These are phyloP conservation scores for Paralagenidium karlingii DNA, from an alignment of 352 stramenopile species.

Conservation along the genomic window DNA sequence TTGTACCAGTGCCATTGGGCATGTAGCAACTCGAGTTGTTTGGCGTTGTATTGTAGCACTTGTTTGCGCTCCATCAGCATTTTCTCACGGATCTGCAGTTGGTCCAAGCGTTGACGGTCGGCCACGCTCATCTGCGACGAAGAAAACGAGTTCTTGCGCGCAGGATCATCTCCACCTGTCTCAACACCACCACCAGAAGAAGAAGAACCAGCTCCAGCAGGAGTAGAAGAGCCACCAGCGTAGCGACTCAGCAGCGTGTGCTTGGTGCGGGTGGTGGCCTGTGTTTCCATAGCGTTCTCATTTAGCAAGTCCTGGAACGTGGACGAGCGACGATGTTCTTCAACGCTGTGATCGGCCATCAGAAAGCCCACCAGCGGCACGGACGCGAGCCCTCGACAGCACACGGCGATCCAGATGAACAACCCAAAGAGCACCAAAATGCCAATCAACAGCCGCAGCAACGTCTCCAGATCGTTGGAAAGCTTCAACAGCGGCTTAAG, in stretches of 20 bases:
- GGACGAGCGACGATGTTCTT: slow-evolving; percentile 28
- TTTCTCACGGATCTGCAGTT: slow-evolving; percentile 56
- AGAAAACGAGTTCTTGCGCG: slow-evolving; percentile 4
- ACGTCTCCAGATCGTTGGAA: slow-evolving; percentile 56
- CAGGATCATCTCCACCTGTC: not conserved
- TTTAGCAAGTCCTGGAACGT: slow-evolving; percentile 62
- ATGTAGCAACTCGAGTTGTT: slow-evolving; percentile 26
- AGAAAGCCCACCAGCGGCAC: slow-evolving; percentile 65
- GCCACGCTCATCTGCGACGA: slow-evolving; percentile 51
- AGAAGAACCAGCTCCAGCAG: too few species aligned
- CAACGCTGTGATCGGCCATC: slow-evolving; percentile 59
- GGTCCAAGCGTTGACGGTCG: slow-evolving; percentile 56
- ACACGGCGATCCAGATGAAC: slow-evolving; percentile 71
- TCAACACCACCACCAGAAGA: not conserved
- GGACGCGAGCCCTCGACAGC: slow-evolving; percentile 47
- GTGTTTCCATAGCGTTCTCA: slow-evolving; percentile 62
- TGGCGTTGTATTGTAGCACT: slow-evolving; percentile 52
- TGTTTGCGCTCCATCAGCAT: slow-evolving; percentile 48
- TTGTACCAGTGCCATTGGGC: slow-evolving; percentile 39
- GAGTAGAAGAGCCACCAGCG: slow-evolving; percentile 14
- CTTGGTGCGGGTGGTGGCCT: slow-evolving; percentile 48
- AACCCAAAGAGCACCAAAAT: slow-evolving; percentile 59
- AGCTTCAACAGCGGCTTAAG: slow-evolving; percentile 67
- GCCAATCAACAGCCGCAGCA: slow-evolving; percentile 56
- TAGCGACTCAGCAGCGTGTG: slow-evolving; percentile 65